These are phyloP conservation scores for Pichia occidentalis DNA, from an alignment of 805 yeast genomes.

Conservation along the genomic window DNA sequence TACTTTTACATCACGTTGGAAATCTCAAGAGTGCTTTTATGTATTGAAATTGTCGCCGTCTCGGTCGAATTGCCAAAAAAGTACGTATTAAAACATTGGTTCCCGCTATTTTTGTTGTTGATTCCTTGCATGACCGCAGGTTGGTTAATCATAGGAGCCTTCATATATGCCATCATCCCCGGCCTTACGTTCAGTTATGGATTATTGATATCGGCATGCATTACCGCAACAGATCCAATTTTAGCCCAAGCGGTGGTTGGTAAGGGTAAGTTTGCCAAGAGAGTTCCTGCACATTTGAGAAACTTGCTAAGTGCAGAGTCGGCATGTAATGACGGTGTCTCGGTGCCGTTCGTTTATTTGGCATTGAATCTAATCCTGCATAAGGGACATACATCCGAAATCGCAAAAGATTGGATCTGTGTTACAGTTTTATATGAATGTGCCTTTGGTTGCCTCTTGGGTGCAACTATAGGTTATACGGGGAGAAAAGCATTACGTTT, in stretches of 20 bases:
- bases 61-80: slow-evolving; percentile 68
- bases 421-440: slow-evolving; percentile 59
- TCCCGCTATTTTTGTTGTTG: slow-evolving; percentile 48
- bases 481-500: slow-evolving; percentile 45
- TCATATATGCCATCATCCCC: slow-evolving; percentile 57
- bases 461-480: slow-evolving; percentile 45
- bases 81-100: slow-evolving; percentile 55
- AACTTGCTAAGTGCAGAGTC: slow-evolving; percentile 62
- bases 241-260: slow-evolving; percentile 69
- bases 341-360: slow-evolving; percentile 61
- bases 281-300: slow-evolving; percentile 58
- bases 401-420: slow-evolving; percentile 58
- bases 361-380: slow-evolving; percentile 49
- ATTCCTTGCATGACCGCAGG: slow-evolving; percentile 68
- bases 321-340: slow-evolving; percentile 71
- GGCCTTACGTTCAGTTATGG: slow-evolving; percentile 48
- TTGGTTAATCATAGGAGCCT: slow-evolving; percentile 58
- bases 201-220: slow-evolving; percentile 59
- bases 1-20: slow-evolving; percentile 49
- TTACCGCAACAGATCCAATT: slow-evolving; percentile 76
- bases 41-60: slow-evolving; percentile 66
- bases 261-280: slow-evolving; percentile 63
- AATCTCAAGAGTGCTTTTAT: slow-evolving; percentile 55
- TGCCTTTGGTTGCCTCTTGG: slow-evolving; percentile 46
- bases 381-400: slow-evolving; percentile 40